Evolutionary conservation across 1,284 basidiomycete species (phyloP), one percentile per base, ranked within the genome.

Genomic region (Malassezia cuniculi): DNA sequence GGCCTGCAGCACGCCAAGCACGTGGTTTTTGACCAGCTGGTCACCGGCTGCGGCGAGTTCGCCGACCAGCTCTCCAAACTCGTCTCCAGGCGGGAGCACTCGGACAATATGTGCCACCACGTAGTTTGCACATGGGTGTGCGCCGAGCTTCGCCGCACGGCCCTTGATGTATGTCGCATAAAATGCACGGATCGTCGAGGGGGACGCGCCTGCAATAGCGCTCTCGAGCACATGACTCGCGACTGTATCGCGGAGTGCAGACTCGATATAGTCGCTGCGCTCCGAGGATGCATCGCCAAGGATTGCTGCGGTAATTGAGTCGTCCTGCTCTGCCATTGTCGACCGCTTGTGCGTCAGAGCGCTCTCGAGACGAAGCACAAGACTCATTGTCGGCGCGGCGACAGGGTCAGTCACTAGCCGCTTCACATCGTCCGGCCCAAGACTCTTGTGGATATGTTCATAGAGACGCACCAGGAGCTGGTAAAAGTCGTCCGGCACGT

Each of bases 41-140:
- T 33, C 41, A 14, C 35, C 40, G 10, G 34, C 39, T 22, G 33
- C 41, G 6, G 25, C 14, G 6, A 48, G 40, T 31, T 39, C 37
- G 14, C 41, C 30, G 10, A 40, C n/a, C 11, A 41, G 26, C 9
- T 16, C 14, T 1, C n/a, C 9, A 27, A 39, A 24, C 5, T 11
- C 21, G 6, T 8, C 14, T 3, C 6, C 25, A n/a, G 17, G 16
- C 1, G 24, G 15, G 7, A 64, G 47, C 4, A 52, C 31, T 1
- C 47, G 38, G 14, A 58, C n/a, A 9, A 47, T 22, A 0, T 47
- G 34, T 3, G 58, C 45, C 10, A 61, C 53, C 12, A 66, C 55
- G 37, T 54, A 60, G 33, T 65, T 65, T 11, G 56, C 63, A 12
- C 55, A 48, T 2, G 61, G 61, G 33, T 66, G 63, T 5, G 48